Conservation (phyloP, 2,329 filamentous ascomycete species). For the Fusarium odoratissimum region DNA sequence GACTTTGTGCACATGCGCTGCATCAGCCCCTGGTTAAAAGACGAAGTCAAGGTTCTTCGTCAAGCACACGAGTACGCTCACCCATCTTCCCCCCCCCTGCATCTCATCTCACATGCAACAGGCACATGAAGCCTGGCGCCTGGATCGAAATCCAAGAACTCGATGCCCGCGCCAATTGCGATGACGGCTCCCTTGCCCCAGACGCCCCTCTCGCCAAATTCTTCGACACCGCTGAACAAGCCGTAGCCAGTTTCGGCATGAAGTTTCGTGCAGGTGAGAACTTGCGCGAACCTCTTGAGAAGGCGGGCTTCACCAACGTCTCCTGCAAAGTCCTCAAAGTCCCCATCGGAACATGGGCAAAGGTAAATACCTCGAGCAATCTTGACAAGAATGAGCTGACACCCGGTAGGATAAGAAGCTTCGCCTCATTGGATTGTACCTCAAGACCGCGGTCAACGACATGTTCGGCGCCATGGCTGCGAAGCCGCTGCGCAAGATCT, state of each 20-base stretch:
- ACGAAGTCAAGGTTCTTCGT: slow-evolving; percentile 25
- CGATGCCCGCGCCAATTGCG: slow-evolving; percentile 51
- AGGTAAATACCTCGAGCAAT: neutral
- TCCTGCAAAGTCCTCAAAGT: slow-evolving; percentile 37
- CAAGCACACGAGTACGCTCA: slow-evolving; percentile 29
- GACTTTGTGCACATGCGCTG: slow-evolving; percentile 43
- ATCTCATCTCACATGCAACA: neutral
- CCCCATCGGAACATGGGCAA: slow-evolving; percentile 40
- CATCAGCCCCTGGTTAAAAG: slow-evolving; percentile 39
- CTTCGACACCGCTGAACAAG: slow-evolving; percentile 35
- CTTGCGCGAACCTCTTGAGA: slow-evolving; percentile 11
- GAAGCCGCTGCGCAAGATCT: slow-evolving; percentile 32
- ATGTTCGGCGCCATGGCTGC: slow-evolving; percentile 44
- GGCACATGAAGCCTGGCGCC: slow-evolving; percentile 34
- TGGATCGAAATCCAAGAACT: slow-evolving; percentile 51
- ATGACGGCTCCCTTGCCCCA: slow-evolving; percentile 52
- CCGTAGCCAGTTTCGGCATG: slow-evolving; percentile 49
- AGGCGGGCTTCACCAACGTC: slow-evolving; percentile 36
- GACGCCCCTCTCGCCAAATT: slow-evolving; percentile 48
- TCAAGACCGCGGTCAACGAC: slow-evolving; percentile 31
- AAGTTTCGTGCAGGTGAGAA: slow-evolving; percentile 45
- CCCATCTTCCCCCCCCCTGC: fast-evolving
- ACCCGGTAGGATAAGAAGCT: slow-evolving; percentile 34
- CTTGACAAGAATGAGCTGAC: fast-evolving
- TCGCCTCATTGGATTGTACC: slow-evolving; percentile 32